phyloP scores from a whole-genome alignment of 169 alveolate genomes.

The Blepharisma undulans region DNA sequence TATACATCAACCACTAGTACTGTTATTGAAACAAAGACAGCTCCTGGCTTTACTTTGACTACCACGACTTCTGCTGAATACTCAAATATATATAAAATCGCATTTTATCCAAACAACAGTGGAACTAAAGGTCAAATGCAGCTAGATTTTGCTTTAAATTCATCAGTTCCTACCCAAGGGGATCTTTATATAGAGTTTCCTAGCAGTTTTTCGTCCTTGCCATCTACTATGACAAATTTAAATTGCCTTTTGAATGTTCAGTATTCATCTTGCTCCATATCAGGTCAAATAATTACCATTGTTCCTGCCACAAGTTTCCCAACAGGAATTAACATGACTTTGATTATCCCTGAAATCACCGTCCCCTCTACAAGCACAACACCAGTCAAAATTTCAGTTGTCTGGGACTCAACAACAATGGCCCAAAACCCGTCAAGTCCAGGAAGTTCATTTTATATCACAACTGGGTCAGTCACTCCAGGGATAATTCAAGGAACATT shows the following conservation, averaged over 20 bases:
- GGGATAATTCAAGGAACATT: background rate
- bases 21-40: background rate
- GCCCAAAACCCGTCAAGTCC: background rate
- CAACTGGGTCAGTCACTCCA: background rate
- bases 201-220: background rate
- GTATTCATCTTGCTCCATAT: background rate
- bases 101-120: background rate
- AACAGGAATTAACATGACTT: conserved; percentile 14
- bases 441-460: background rate
- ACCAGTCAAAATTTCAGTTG: background rate
- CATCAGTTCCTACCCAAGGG: conserved; percentile 30
- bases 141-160: background rate
- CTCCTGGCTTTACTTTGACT: background rate
- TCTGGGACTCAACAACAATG: background rate
- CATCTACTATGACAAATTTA: background rate
- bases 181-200: background rate
- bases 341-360: background rate
- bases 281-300: background rate
- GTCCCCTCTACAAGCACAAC: background rate
- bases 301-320: conserved; percentile 6
- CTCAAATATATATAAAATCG: background rate
- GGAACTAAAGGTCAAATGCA: background rate
- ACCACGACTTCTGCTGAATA: background rate
- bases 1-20: background rate
- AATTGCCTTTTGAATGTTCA: conserved; percentile 9